A percentile compares a stretch with the other conserved stretches of the same genome.
phyloP scores from a whole-genome alignment of 202 grass and related monocot genomes.

The Digitaria exilis region DNA sequence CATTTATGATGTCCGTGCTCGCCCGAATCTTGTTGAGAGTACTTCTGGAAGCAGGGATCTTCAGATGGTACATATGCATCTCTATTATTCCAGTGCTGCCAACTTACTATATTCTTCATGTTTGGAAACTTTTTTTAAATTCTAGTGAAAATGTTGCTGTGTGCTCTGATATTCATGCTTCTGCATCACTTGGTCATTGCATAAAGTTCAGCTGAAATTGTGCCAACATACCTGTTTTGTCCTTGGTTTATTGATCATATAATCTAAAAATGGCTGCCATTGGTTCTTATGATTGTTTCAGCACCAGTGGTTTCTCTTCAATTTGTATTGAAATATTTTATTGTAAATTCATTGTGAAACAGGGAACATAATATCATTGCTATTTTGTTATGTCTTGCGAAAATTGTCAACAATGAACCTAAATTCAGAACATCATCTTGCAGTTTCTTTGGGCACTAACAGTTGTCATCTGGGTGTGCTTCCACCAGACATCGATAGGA shows the following conservation, averaged over 20 bases:
- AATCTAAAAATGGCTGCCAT: background rate
- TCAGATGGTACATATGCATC: conserved; percentile 69
- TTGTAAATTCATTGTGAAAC: too few relatives aligned
- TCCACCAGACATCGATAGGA: background rate
- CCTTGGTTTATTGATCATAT: background rate
- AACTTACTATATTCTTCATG: background rate
- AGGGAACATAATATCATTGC: too few relatives aligned
- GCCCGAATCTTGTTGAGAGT: conserved; percentile 92
- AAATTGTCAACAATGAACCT: too few relatives aligned
- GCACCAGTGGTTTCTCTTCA: background rate
- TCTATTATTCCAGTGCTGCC: background rate
- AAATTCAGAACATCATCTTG: background rate
- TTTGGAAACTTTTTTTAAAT: background rate
- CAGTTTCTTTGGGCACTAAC: background rate
- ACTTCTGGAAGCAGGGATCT: conserved; percentile 88
- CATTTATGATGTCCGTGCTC: conserved; percentile 90
- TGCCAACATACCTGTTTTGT: background rate
- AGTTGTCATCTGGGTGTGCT: background rate
- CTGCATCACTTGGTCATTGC: background rate
- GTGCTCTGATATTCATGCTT: background rate
- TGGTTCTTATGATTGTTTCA: background rate
- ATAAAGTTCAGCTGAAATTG: background rate
- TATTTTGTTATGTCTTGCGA: too few relatives aligned
- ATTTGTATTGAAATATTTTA: background rate
- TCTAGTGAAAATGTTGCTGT: background rate